Evolutionary conservation across 352 stramenopile species (phyloP), one percentile per base, ranked within the genome.

Genomic region (Proteromonas lacertae): DNA sequence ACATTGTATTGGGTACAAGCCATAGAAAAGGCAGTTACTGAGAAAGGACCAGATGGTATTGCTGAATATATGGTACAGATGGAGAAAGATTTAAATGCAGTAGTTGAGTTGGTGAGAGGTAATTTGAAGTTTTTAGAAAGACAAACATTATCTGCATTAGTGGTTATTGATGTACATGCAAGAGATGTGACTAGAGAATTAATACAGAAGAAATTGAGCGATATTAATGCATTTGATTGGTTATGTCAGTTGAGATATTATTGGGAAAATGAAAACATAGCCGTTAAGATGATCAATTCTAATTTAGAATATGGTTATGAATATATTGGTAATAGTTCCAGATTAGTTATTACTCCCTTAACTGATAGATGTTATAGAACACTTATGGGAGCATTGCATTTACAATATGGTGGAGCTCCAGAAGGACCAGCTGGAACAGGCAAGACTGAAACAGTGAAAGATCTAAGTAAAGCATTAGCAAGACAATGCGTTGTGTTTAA

Each of bases 321-420:
- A 50, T 92, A 92, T 49, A 47, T 92, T n/a, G 77, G 77, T 4
- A 90, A 90, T 41, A 82, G 68, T 25, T 87, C 83, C 31, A 61
- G 77, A 6, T 54, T 92, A 1, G 76, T 92, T 36, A 90, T 92
- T 47, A 92, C 77, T 2, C 77, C 77, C 1, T 46, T 92, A 2
- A 92, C 77, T 0, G 77, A 92, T 57, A 70, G 71, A 12, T 92
- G 77, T 46, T 92, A 83, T 60, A 69, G 89, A 47, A 92, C 77
- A 2, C 62, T 92, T 3, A 92, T 81, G 19, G 69, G 71, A 9
- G 75, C 77, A 2, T 72, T 89, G 16, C 64, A 69, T 0, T 62
- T 92, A 45, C 75, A 80, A 23, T 67, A 90, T 2, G 77, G 77
- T 10, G 77, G 72, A 3, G 71, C 76, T 0, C 77, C 76, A 1